Evolutionary conservation across 768 basidiomycete species (phyloP).

Genomic region (Amanita inopinata): DNA sequence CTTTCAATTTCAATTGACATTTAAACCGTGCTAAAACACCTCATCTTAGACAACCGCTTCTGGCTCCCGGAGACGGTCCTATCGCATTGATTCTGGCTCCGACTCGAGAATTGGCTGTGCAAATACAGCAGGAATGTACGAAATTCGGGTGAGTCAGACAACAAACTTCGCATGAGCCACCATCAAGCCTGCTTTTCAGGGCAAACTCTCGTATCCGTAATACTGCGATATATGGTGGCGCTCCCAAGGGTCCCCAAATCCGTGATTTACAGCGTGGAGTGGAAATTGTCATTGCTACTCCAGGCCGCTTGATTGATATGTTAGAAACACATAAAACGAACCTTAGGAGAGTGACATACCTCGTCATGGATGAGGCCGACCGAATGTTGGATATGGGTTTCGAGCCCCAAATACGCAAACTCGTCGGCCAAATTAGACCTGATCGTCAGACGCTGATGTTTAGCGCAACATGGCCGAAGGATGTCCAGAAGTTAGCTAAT

Average conservation of each 20-base stretch:
- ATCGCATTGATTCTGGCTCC: slow-evolving; percentile 96
- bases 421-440: slow-evolving; percentile 93
- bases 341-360: slow-evolving; percentile 89
- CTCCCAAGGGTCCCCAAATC: slow-evolving; percentile 97
- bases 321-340: slow-evolving; percentile 95
- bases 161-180: neutral
- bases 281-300: slow-evolving; percentile 99
- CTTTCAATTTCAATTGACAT: no score
- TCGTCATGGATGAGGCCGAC: slow-evolving; percentile 99
- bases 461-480: slow-evolving; percentile 99
- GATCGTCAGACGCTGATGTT: slow-evolving; percentile 99
- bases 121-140: slow-evolving; percentile 97
- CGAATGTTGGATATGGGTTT: slow-evolving; percentile 99
- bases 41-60: slow-evolving; percentile 88
- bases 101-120: slow-evolving; percentile 96
- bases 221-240: slow-evolving; percentile 98
- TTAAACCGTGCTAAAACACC: no score
- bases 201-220: slow-evolving; percentile 93
- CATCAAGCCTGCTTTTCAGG: slow-evolving; percentile 24
- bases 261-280: slow-evolving; percentile 95
- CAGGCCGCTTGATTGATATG: slow-evolving; percentile 98
- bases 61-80: slow-evolving; percentile 91
- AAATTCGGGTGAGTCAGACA: slow-evolving; percentile 74
- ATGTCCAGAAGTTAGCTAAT: slow-evolving; percentile 94
- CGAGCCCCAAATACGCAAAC: slow-evolving; percentile 98